Evolutionary conservation across 169 alveolate genomes (phyloP).

Genomic region (Eimeria acervulina): DNA sequence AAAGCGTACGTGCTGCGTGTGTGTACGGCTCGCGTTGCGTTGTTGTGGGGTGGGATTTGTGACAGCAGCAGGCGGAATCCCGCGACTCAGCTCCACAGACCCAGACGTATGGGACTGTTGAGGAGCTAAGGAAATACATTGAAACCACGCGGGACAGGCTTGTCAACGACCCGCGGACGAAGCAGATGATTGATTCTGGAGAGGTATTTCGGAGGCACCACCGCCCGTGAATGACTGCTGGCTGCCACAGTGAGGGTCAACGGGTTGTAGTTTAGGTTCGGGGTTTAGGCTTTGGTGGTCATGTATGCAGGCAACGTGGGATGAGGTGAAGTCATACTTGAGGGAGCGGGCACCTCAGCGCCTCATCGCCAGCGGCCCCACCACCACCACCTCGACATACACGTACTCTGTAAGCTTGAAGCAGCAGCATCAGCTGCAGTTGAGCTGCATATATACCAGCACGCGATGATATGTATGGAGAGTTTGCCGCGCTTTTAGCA

Average conservation of each 20-base stretch:
- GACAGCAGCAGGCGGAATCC: constrained; percentile 11
- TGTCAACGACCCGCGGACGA: constrained; percentile 76
- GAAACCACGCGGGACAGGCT: constrained; percentile 59
- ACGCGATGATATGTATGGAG: not conserved
- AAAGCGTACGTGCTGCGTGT: constrained; percentile 53
- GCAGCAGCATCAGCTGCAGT: not conserved
- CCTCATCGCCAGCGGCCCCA: constrained; percentile 53
- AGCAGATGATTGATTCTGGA: constrained; percentile 75
- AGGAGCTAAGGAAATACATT: constrained; percentile 69
- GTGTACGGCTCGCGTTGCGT: not conserved
- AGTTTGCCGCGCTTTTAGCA: not conserved
- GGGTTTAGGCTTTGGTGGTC: not conserved
- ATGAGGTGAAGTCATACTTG: constrained; percentile 80
- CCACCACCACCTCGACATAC: constrained; percentile 39
- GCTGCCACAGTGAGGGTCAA: not conserved
- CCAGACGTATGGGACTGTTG: not conserved
- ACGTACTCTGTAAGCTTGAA: constrained; percentile 40
- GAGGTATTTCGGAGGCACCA: constrained; percentile 22
- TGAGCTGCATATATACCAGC: not conserved
- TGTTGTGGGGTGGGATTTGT: not conserved
- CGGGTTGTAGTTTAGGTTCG: not conserved
- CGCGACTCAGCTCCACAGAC: not conserved
- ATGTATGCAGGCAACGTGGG: constrained; percentile 80
- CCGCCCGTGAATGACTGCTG: not conserved
- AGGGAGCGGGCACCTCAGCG: constrained; percentile 75